Percentiles rank a stretch among this genome's conserved stretches.
Evolutionary conservation across 2,329 filamentous ascomycete genomes (phyloP).

Genomic region (Teratosphaeriaceae sp.): DNA sequence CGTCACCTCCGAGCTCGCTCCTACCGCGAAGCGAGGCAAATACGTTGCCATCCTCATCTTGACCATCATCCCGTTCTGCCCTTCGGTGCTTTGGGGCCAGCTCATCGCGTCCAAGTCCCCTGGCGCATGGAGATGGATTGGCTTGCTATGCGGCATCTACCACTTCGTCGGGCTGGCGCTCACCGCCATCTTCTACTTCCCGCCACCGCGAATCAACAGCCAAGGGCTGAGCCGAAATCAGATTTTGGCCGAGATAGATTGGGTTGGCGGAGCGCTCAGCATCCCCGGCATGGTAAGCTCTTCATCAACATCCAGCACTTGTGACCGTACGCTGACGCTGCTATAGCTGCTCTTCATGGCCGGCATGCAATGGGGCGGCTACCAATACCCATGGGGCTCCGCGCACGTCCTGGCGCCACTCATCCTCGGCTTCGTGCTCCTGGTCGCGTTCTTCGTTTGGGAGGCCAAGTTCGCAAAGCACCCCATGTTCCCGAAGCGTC

Average conservation of each 20-base stretch:
- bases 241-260: constrained; percentile 43
- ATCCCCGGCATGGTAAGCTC: constrained; percentile 42
- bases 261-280: constrained; percentile 45
- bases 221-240: constrained; percentile 34
- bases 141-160: constrained; percentile 48
- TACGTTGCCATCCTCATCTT: constrained; percentile 56
- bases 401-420: constrained; percentile 28
- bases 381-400: constrained; percentile 27
- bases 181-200: constrained; percentile 48
- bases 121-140: constrained; percentile 49
- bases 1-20: constrained; percentile 61
- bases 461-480: constrained; percentile 23
- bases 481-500: constrained; percentile 38
- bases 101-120: constrained; percentile 39
- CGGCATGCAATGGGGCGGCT: constrained; percentile 28
- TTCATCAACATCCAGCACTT: background rate
- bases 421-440: constrained; percentile 25
- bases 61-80: constrained; percentile 56
- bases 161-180: constrained; percentile 45
- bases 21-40: constrained; percentile 56
- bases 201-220: constrained; percentile 43
- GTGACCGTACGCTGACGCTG: background rate
- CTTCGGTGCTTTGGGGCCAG: constrained; percentile 56
- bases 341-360: constrained; percentile 41
- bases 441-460: constrained; percentile 30